Percentiles rank a stretch among this genome's conserved stretches.
These are phyloP conservation scores for Diphasiastrum complanatum DNA, from an alignment of 83 land plant genomes.

Conservation along the genomic window DNA sequence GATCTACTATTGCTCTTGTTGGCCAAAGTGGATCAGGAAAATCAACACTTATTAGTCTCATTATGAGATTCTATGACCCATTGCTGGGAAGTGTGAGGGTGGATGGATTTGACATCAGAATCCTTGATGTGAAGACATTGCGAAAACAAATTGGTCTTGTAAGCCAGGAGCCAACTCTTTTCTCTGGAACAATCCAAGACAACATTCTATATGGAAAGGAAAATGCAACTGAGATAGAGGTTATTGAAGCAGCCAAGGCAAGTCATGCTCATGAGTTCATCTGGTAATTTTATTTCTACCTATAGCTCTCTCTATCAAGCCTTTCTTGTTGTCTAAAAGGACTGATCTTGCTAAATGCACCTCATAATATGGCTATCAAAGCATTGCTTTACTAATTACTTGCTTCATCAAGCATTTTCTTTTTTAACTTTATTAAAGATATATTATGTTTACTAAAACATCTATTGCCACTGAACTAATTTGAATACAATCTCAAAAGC, in stretches of 20 bases:
- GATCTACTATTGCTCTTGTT: constrained; percentile 17
- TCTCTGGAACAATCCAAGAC: constrained; percentile 22
- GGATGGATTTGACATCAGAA: constrained; percentile 20
- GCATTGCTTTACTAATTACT: too few species aligned
- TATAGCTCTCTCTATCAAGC: too few species aligned
- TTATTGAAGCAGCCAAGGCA: constrained; percentile 23
- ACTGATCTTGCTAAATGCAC: too few species aligned
- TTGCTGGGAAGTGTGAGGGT: constrained; percentile 12
- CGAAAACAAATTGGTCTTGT: constrained; percentile 25
- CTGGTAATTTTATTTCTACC: too few species aligned
- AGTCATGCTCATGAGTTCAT: constrained; percentile 26
- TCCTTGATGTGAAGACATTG: constrained; percentile 13
- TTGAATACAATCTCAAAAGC: too few species aligned
- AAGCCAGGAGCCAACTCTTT: constrained; percentile 29
- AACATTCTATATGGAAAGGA: constrained; percentile 26
- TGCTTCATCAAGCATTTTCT: too few species aligned
- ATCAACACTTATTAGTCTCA: constrained; percentile 24
- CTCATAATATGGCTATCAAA: too few species aligned
- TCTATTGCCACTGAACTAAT: too few species aligned
- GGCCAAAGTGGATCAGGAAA: constrained; percentile 33
- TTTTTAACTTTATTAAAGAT: too few species aligned
- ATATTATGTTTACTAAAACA: too few species aligned
- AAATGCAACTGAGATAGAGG: constrained; percentile 23
- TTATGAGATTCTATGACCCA: constrained; percentile 29
- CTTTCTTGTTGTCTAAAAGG: too few species aligned